Evolutionary conservation across 2,329 filamentous ascomycete genomes (phyloP).

Genomic region (Aspergillus sp.): DNA sequence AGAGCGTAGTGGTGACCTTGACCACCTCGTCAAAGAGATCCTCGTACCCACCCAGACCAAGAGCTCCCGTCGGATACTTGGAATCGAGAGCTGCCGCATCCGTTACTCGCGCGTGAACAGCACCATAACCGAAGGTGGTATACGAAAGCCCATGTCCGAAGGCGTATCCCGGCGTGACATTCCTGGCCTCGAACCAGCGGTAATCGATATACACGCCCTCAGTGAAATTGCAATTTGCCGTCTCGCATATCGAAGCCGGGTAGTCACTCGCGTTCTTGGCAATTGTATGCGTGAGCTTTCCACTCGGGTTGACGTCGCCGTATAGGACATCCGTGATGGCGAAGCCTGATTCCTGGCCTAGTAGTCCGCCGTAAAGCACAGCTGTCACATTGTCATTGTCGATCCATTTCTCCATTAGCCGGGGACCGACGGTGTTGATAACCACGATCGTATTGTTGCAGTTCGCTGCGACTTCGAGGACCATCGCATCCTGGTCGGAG

Average conservation of each 20-base stretch:
- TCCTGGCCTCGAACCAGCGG: slow-evolving; percentile 49
- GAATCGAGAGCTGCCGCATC: not conserved
- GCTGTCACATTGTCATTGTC: slow-evolving; percentile 65
- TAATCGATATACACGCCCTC: slow-evolving; percentile 58
- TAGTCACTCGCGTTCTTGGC: not conserved
- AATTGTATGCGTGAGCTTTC: not conserved
- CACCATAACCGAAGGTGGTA: slow-evolving; percentile 22
- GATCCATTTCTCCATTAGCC: slow-evolving; percentile 57
- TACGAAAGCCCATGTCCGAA: slow-evolving; percentile 40
- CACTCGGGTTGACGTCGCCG: slow-evolving; percentile 33
- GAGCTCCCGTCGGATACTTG: not conserved
- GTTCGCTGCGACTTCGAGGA: slow-evolving; percentile 53
- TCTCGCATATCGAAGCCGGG: not conserved
- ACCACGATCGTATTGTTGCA: slow-evolving; percentile 66
- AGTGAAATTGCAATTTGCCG: slow-evolving; percentile 2
- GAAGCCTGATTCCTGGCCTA: slow-evolving; percentile 62
- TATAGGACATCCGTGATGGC: slow-evolving; percentile 59
- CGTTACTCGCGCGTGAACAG: not conserved
- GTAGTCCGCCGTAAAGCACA: slow-evolving; percentile 63
- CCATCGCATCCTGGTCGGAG: slow-evolving; percentile 48
- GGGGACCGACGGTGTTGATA: slow-evolving; percentile 63
- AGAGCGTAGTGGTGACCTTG: slow-evolving; percentile 47
- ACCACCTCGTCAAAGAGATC: slow-evolving; percentile 52
- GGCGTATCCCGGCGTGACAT: slow-evolving; percentile 37
- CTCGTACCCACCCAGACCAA: slow-evolving; percentile 47